phyloP scores from a whole-genome alignment of 345 rosid species.

The Eucalyptus curtisii region DNA sequence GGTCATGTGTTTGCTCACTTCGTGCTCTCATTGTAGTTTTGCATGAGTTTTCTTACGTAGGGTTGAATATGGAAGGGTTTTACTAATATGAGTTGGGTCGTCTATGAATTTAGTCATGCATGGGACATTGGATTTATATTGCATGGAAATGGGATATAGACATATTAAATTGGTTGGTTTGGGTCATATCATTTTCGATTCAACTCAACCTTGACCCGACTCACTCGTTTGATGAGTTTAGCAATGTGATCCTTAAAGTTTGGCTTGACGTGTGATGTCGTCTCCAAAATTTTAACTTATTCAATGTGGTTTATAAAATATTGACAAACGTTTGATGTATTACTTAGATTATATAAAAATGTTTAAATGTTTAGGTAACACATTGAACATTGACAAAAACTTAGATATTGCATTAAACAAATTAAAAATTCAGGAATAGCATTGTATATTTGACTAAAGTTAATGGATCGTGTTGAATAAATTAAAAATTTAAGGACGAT shows the following conservation, averaged over 20 bases:
- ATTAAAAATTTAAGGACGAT: rapidly evolving
- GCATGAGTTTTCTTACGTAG: neutral
- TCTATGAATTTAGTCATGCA: too few relatives aligned
- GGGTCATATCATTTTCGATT: too few relatives aligned
- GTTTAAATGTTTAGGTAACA: neutral
- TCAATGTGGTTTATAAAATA: rapidly evolving
- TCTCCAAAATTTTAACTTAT: neutral
- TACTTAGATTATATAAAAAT: neutral
- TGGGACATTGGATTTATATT: too few relatives aligned
- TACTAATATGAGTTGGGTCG: too few relatives aligned
- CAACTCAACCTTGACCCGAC: too few relatives aligned
- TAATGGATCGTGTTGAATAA: rapidly evolving
- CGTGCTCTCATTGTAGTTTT: neutral
- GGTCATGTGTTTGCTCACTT: neutral
- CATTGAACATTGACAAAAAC: neutral
- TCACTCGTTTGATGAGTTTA: too few relatives aligned
- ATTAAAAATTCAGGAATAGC: rapidly evolving
- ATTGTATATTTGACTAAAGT: rapidly evolving
- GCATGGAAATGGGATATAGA: too few relatives aligned
- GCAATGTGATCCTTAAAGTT: neutral
- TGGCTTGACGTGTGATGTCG: rapidly evolving
- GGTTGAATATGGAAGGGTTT: neutral
- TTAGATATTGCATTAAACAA: rapidly evolving
- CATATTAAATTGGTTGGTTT: too few relatives aligned
- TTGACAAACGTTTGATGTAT: rapidly evolving